Evolutionary conservation across 441 rosid species (phyloP), one percentile per base, ranked within the genome.

Genomic region (Brassica balearica): DNA sequence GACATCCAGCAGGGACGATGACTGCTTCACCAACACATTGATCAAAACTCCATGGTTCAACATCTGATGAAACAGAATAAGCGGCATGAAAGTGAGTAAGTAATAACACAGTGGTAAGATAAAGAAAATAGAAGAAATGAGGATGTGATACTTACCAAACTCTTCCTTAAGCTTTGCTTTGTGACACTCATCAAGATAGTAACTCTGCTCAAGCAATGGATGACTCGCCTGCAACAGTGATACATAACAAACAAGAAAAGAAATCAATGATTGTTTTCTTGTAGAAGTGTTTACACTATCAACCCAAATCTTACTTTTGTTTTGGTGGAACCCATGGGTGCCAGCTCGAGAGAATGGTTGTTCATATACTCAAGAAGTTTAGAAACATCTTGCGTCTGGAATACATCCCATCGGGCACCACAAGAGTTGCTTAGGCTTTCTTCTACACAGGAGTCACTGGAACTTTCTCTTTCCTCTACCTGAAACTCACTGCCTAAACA

Each of bases 11-110:
- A 65, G 99, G 98, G 74, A 96, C 82, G 59, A 92, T 80, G 75
- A 96, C 92, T 77, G 98, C 99, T 87, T 96, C 99, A 70, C 98
- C 99, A 36, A 92, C 90, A 82, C 90, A 92, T 81, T 94, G 99
- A 86, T 91, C 84, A 82, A 96, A 92, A 84, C 90, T 87, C 97
- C 99, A 94, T 27, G 99, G 99, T 79, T 92, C 99, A 71, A 96
- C 81, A 68, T 89, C 99, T 96, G 72, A 66, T 74, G 77, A 69
- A 79, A 68, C 19, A 79, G 27, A 68, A 68, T 36, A 34, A 53
- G 67, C 15, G 11, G 55, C 19, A 67, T 61, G 32, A 74, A 65
- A 72, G 2, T 60, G 46, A 62, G 61, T 36, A 62, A 15, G 46
- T 1, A 1, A 73, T 32, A 68, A 23, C 0, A 59, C 23, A 68